These are phyloP conservation scores for Phytophthora aleatoria DNA, from an alignment of 352 stramenopile genomes.

Conservation along the genomic window DNA sequence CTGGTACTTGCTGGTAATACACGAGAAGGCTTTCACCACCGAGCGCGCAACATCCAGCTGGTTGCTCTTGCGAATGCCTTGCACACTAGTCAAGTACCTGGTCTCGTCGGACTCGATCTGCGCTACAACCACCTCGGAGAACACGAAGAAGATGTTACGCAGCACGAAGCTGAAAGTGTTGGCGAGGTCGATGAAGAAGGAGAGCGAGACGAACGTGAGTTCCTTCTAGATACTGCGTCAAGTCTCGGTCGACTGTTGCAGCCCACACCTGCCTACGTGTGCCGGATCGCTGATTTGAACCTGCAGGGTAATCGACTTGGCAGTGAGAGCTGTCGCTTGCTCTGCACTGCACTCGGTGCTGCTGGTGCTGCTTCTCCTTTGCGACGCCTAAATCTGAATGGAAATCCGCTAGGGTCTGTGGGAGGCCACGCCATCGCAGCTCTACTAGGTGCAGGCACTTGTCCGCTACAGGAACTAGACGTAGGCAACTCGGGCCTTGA, in stretches of 20 bases:
- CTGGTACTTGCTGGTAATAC: constrained; percentile 62
- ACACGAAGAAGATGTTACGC: constrained; percentile 22
- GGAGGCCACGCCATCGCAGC: constrained; percentile 60
- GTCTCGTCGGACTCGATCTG: constrained; percentile 52
- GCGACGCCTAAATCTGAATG: constrained; percentile 47
- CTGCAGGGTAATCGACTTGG: constrained; percentile 65
- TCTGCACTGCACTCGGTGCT: constrained; percentile 53
- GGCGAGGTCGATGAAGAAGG: constrained; percentile 29
- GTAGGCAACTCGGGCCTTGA: constrained; percentile 63
- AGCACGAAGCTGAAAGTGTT: constrained; percentile 23
- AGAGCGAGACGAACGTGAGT: constrained; percentile 41
- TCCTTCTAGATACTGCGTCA: constrained; percentile 50
- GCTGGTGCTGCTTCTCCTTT: constrained; percentile 42
- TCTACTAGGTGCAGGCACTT: constrained; percentile 41
- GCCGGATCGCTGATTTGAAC: constrained; percentile 56
- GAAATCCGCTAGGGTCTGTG: constrained; percentile 54
- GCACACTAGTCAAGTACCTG: constrained; percentile 51
- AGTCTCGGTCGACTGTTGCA: constrained; percentile 56
- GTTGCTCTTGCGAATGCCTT: constrained; percentile 55
- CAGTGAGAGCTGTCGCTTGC: constrained; percentile 57
- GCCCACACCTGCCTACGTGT: constrained; percentile 51
- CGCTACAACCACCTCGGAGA: constrained; percentile 63
- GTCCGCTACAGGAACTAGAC: constrained; percentile 52
- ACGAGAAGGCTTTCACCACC: constrained; percentile 59
- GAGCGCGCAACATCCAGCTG: constrained; percentile 72